Conservation (phyloP, 2,329 filamentous ascomycete genomes). For the Talaromyces piceae region DNA sequence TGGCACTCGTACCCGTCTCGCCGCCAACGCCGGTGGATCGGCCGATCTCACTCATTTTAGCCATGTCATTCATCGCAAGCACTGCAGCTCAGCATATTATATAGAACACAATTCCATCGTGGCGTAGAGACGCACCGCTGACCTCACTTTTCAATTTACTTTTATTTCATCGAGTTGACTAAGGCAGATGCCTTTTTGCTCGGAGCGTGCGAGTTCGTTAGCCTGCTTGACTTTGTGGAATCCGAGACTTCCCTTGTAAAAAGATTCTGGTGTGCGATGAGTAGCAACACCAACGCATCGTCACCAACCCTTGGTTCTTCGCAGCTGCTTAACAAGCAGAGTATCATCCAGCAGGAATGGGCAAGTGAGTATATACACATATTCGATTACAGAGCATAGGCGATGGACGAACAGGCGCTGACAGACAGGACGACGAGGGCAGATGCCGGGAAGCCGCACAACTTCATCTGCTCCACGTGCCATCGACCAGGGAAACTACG, state of each 20-base stretch:
- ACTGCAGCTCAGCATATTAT: too few relatives aligned
- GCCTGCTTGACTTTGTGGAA: too few relatives aligned
- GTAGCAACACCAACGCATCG: not conserved
- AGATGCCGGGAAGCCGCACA: conserved; percentile 24
- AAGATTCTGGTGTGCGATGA: too few relatives aligned
- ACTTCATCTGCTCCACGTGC: conserved; percentile 24
- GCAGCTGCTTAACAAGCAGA: not conserved
- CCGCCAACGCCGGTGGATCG: not conserved
- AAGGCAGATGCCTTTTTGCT: too few relatives aligned
- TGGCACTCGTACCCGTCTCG: not conserved
- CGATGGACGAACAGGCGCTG: conserved; percentile 1
- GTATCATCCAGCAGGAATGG: conserved; percentile 18
- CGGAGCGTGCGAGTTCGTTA: too few relatives aligned
- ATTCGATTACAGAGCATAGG: not conserved
- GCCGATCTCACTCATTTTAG: not conserved
- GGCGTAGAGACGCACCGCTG: too few relatives aligned
- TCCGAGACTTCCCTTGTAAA: not conserved
- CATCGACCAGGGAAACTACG: conserved; percentile 20
- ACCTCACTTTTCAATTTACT: too few relatives aligned
- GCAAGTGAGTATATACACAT: conserved; percentile 17
- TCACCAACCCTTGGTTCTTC: not conserved
- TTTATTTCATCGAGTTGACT: too few relatives aligned
- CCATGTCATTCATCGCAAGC: too few relatives aligned
- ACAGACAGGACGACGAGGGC: too few relatives aligned
- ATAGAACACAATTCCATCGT: too few relatives aligned